Evolutionary conservation across 1,284 basidiomycete genomes (phyloP), one percentile per base, ranked within the genome.

Genomic region (Rugosomyces carneus): DNA sequence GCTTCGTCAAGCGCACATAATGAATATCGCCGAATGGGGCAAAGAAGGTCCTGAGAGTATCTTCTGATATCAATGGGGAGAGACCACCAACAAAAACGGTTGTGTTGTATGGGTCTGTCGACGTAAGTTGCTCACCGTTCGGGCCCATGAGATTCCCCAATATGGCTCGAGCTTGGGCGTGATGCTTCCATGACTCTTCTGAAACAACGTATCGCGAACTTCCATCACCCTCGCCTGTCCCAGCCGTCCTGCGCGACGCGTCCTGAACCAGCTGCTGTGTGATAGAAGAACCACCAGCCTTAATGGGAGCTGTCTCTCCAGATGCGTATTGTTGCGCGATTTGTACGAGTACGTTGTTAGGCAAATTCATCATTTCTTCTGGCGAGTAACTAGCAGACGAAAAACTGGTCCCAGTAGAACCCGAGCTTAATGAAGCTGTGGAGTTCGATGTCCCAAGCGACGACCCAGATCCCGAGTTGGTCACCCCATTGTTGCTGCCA

Each of bases 1-100:
- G 44, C 24, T 15, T 42, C 34, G 57, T 55, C 40, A 16, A 64
- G 21, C 77, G 53, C 61, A 89, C 92, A 60, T 94, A 94, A 57
- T 93, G 89, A 47, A 94, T 93, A 53, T 91, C 89, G 39, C 91
- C 91, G 60, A 93, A 94, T 15, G 89, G 89, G 19, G 80, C 76
- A 63, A 94, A 94, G 66, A 93, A 92, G 1, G 85, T 89, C 60
- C 86, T 73, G 55, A 94, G 66, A 1, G 89, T 92, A 42, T 93
- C 91, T 63, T 93, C 91, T 23, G 84, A 83, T 40, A 94, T 92
- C 51, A 91, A 66, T 18, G 88, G 87, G 5, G 86, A 89, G 44
- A 94, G 61, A 0, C 91, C 92, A 27, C 92, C 91, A 20, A 94
- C 91, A 55, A 94, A 94, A 1, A 93, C 90, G 3, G 92, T 94